A percentile compares a stretch with the other conserved stretches of the same genome.
Evolutionary conservation across 2,329 filamentous ascomycete species (phyloP).

Genomic region (Monilinia vaccinii-corymbosi): DNA sequence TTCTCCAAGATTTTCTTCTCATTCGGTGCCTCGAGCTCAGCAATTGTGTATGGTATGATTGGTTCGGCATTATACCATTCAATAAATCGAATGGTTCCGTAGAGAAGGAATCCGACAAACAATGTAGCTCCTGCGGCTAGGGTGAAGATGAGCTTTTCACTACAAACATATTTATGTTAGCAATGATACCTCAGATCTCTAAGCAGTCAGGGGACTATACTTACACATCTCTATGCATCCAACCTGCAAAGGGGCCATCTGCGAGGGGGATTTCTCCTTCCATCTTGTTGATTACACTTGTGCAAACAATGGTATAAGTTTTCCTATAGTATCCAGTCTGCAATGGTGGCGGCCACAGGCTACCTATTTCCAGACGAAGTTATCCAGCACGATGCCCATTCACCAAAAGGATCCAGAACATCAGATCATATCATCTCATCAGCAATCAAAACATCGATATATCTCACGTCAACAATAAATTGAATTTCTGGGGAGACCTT

Average conservation of each 20-base stretch:
- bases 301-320: background rate
- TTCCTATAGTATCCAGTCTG: background rate
- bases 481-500: slow-evolving; percentile 1
- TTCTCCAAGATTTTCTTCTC: slow-evolving; percentile 48
- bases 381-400: background rate
- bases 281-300: background rate
- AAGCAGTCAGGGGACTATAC: background rate
- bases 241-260: slow-evolving; percentile 14
- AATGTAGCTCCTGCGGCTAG: slow-evolving; percentile 16
- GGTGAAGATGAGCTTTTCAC: slow-evolving; percentile 18
- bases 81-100: slow-evolving; percentile 15
- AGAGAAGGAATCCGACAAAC: slow-evolving; percentile 21
- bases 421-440: background rate
- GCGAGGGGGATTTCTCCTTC: background rate
- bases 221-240: slow-evolving; percentile 21
- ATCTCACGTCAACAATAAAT: background rate
- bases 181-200: background rate
- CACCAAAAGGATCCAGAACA: background rate
- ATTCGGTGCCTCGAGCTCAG: slow-evolving; percentile 51
- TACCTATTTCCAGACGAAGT: background rate
- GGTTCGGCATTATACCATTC: slow-evolving; percentile 30
- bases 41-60: slow-evolving; percentile 50
- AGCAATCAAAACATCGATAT: background rate
- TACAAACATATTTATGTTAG: slow-evolving; percentile 12
- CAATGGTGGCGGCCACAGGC: background rate